Percentiles rank a stretch among this genome's conserved stretches.
These are phyloP conservation scores for Mortierella sp. DNA, from an alignment of 371 early-diverging fungal genomes.

Conservation along the genomic window DNA sequence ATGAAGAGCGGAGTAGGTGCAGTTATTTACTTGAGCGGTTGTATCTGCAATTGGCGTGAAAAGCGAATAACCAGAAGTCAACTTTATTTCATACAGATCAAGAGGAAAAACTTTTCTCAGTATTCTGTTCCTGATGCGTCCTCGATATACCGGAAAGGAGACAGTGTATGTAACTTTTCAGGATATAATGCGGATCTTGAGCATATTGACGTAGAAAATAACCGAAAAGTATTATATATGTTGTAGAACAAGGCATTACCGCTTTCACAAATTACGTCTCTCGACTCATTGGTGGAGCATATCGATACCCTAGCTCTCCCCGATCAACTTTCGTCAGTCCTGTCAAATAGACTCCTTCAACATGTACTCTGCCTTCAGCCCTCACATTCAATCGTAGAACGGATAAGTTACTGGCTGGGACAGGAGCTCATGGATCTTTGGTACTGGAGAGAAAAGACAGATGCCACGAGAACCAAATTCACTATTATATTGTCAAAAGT, in stretches of 20 bases:
- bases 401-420: conserved; percentile 64
- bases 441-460: conserved; percentile 58
- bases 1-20: conserved; percentile 12
- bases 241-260: conserved; percentile 39
- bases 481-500: conserved; percentile 56
- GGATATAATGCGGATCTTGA: not conserved
- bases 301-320: conserved; percentile 60
- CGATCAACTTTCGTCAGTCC: conserved; percentile 61
- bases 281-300: conserved; percentile 52
- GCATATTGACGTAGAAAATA: not conserved
- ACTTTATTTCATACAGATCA: conserved; percentile 7
- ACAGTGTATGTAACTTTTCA: conserved; percentile 15
- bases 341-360: conserved; percentile 63
- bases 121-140: conserved; percentile 37
- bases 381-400: conserved; percentile 51
- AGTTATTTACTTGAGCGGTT: not conserved
- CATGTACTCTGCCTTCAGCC: conserved; percentile 59
- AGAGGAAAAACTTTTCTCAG: conserved; percentile 48
- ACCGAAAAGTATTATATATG: not conserved
- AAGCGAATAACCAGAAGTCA: not conserved
- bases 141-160: conserved; percentile 41
- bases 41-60: not conserved
- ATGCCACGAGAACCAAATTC: conserved; percentile 44
- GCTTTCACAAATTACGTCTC: conserved; percentile 43
- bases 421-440: conserved; percentile 61